Base-by-base conservation (phyloP, 306 rosid species). In the Cucurbita ficifolia region DNA sequence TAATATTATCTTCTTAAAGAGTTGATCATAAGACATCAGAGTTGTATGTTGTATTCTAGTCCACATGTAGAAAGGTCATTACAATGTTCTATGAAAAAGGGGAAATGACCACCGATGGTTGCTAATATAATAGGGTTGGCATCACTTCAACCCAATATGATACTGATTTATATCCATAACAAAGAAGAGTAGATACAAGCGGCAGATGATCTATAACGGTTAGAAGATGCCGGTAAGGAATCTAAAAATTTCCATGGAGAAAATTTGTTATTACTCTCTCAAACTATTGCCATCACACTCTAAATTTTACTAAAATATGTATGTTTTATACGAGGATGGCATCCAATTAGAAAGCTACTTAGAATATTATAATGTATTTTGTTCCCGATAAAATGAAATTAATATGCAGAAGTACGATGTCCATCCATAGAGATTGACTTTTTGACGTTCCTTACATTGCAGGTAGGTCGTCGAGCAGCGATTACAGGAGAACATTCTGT, bases 401-500 rank as follows among this genome's bases (percentile, higher is more conserved):
- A 40, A 43, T 33, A 43, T 21, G 39, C 54, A 42, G 72, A 22
- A 11, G 54, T 24, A 67, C 21, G 53, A 38, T 46, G n/a, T 65
- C 8, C 52, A 65, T 17, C 72, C 53, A 68, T 22, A 68, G 55
- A 24, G 43, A 68, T 46, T 6, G 70, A 75, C 45, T 42, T 69
- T 19, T 40, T 59, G 2, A 16, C 38, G 39, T 49, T 78, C 74
- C 97, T 85, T 82, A 94, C 98, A 72, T 94, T 91, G 79, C 84
- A 86, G 76, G 81, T 82, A 77, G 77, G 94, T 71, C 71, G 77
- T 40, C 98, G 92, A 80, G 89, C 94, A 83, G 97, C 88, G 81
- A 78, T 2, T 82, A 84, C 98, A 24, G 98, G 98, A 52, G 98
- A 83, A 67, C 90, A 77, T 82, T 94, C 98, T 58, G 98, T 94